These are phyloP conservation scores for Blastomyces percursus DNA, from an alignment of 2,329 filamentous ascomycete species.

Conservation along the genomic window DNA sequence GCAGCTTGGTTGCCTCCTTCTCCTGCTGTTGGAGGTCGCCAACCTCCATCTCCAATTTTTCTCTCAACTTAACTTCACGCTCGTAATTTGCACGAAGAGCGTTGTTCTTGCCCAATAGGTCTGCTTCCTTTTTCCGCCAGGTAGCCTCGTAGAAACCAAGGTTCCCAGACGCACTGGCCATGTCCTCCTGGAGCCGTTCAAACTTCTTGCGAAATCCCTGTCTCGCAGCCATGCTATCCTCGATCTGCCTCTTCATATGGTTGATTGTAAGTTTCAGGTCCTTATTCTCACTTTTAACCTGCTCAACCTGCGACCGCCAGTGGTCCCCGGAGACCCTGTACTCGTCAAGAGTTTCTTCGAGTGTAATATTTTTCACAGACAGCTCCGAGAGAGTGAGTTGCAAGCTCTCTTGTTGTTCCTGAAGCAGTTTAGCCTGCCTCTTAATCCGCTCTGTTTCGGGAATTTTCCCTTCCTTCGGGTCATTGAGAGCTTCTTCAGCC, in stretches of 20 bases:
- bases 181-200: conserved; percentile 74
- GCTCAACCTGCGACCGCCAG: conserved; percentile 49
- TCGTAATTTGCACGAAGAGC: conserved; percentile 48
- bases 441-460: conserved; percentile 52
- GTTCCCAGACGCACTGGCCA: conserved; percentile 66
- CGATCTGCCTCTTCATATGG: conserved; percentile 63
- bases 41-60: conserved; percentile 51
- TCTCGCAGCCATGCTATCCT: conserved; percentile 74
- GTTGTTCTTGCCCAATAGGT: conserved; percentile 45
- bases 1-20: conserved; percentile 64
- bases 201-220: conserved; percentile 78
- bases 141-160: conserved; percentile 72
- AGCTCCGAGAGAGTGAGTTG: conserved; percentile 44
- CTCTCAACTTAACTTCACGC: conserved; percentile 55
- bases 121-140: conserved; percentile 58
- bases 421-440: conserved; percentile 56
- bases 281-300: conserved; percentile 52
- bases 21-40: conserved; percentile 57
- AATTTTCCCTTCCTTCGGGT: conserved; percentile 59
- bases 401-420: conserved; percentile 52
- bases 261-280: conserved; percentile 63
- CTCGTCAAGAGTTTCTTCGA: conserved; percentile 53
- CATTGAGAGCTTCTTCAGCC: conserved; percentile 52
- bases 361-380: conserved; percentile 48
- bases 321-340: conserved; percentile 50